Evolutionary conservation across 305 asterid genomes (phyloP), one percentile per base, ranked within the genome.

Genomic region (Solanum aculeatissimum): DNA sequence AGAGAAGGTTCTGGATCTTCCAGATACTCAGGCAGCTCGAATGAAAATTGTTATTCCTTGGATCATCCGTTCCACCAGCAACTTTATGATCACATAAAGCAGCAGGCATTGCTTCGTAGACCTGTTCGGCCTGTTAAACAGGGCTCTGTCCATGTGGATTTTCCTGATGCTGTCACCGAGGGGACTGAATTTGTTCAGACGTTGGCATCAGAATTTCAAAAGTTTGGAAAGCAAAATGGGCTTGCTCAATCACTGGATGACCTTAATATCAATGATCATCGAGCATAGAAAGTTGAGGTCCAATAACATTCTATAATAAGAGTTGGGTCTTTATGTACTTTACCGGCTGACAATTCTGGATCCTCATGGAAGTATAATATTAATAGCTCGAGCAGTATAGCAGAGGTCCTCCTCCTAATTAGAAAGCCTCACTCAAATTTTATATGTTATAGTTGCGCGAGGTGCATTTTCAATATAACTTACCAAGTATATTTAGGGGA

Each of bases 31-130:
- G 91, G 83, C 75, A 83, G 68, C 66, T 45, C 85, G 18, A 29
- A 60, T 4, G 88, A 89, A 42, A 90, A 89, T 85, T 95, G 95
- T 90, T 95, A 85, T 85, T 92, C 97, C 62, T 89, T 35, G 49
- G 96, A 94, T 89, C 96, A 95, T 90, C 98, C 95, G 1, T 95
- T 94, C 84, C 98, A 95, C 89, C 97, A 91, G 70, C 94, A 91
- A 72, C 94, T 92, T 74, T 94, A 95, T 84, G 87, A 87, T 83
- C 91, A 95, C 90, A 87, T 93, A 72, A 92, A 92, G 89, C 89
- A 91, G 91, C 98, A 93, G 85, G 84, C 89, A n/a, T 54, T 81
- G 83, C 86, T 75, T 43, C 89, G 82, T 49, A 47, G 71, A 81
- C 90, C 88, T n/a, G 83, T 75, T 3, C 83, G 51, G 68, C 97